Conservation (phyloP, 2,329 filamentous ascomycete species). For the Chaetomiaceae sp. region DNA sequence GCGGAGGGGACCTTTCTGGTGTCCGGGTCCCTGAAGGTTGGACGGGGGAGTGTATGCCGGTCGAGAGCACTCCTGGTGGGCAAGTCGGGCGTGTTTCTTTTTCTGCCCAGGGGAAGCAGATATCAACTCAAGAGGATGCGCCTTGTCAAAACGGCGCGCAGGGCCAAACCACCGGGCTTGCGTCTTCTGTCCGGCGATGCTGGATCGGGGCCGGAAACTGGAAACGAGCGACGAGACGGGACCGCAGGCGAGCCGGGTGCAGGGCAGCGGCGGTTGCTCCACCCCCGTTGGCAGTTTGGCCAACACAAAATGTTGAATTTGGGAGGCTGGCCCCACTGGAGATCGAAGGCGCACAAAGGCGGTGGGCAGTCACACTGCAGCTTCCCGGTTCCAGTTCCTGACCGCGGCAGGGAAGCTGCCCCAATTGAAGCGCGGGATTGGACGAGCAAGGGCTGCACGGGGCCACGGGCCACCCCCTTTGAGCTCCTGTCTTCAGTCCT, state of each 20-base stretch:
- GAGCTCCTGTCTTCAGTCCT: no score
- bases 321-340: slow-evolving; percentile 19
- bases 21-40: not conserved
- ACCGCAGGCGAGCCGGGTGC: not conserved
- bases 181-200: not conserved
- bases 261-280: slow-evolving; percentile 14
- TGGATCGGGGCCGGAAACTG: not conserved
- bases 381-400: not conserved
- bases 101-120: not conserved
- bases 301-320: slow-evolving; percentile 25
- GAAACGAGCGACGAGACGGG: slow-evolving; percentile 18
- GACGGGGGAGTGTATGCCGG: not conserved
- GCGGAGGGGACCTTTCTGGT: not conserved
- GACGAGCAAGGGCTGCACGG: slow-evolving; percentile 9
- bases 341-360: slow-evolving; percentile 16
- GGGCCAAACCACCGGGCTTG: not conserved
- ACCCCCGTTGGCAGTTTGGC: slow-evolving; percentile 5
- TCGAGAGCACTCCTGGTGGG: not conserved
- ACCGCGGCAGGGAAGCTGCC: not conserved
- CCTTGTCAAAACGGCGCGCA: not conserved
- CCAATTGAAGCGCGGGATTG: slow-evolving; percentile 13
- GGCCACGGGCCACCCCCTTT: no score
- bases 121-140: slow-evolving; percentile 1
- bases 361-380: slow-evolving; percentile 17
- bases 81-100: not conserved